Conservation (phyloP, 805 yeast genomes). For the Cyberlindnera misumaiensis region DNA sequence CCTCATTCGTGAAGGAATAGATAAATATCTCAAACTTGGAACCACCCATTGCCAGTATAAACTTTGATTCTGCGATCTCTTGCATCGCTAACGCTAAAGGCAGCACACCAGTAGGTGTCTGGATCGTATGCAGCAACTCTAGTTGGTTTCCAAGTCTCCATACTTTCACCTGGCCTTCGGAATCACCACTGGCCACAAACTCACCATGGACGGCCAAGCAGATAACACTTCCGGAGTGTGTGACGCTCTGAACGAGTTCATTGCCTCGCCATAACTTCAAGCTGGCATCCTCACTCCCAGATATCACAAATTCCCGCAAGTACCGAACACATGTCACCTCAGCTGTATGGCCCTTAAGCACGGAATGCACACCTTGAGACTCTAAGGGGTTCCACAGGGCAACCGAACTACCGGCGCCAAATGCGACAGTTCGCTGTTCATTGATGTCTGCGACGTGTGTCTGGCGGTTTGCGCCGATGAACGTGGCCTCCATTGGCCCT, state of each 20-base stretch:
- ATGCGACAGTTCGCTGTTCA: slow-evolving; percentile 43
- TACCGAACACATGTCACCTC: slow-evolving; percentile 65
- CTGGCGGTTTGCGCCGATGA: slow-evolving; percentile 69
- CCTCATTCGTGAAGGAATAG: slow-evolving; percentile 34
- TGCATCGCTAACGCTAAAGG: slow-evolving; percentile 36
- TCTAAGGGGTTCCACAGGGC: slow-evolving; percentile 65
- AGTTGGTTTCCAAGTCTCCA: slow-evolving; percentile 37
- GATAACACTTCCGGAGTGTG: slow-evolving; percentile 50
- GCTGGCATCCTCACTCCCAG: slow-evolving; percentile 62
- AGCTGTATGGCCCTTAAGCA: slow-evolving; percentile 54
- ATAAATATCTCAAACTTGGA: slow-evolving; percentile 50
- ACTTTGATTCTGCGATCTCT: slow-evolving; percentile 27
- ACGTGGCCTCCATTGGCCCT: slow-evolving; percentile 41
- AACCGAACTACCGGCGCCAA: slow-evolving; percentile 59
- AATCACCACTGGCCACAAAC: slow-evolving; percentile 53
- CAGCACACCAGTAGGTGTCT: slow-evolving; percentile 40
- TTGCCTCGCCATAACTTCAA: slow-evolving; percentile 49
- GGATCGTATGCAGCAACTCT: slow-evolving; percentile 26
- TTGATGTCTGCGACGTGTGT: slow-evolving; percentile 51
- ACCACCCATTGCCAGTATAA: slow-evolving; percentile 66
- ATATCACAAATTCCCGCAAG: slow-evolving; percentile 42
- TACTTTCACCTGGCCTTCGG: slow-evolving; percentile 50
- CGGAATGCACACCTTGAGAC: slow-evolving; percentile 39
- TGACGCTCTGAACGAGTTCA: slow-evolving; percentile 27
- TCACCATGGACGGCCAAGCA: slow-evolving; percentile 35